phyloP scores from a whole-genome alignment of 1,284 basidiomycete species.

The Volvariella surrecta region DNA sequence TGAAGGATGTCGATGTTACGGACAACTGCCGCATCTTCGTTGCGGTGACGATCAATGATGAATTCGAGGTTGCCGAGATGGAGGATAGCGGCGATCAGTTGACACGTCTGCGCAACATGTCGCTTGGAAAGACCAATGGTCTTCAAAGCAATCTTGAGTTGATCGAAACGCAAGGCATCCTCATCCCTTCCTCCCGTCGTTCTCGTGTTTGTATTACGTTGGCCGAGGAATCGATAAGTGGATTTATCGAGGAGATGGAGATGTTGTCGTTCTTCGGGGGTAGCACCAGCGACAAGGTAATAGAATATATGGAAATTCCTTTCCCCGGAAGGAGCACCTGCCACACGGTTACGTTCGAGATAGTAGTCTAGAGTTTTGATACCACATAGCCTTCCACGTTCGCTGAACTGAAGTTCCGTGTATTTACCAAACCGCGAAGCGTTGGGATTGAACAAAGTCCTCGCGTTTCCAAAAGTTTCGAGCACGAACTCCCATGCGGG shows the following conservation, averaged over 20 bases:
- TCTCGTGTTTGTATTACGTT: conserved; percentile 35
- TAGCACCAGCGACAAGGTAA: conserved; percentile 87
- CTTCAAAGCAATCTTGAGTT: conserved; percentile 92
- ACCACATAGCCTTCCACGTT: conserved; percentile 82
- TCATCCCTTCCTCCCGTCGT: conserved; percentile 48
- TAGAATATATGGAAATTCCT: conserved; percentile 98
- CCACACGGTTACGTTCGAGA: conserved; percentile 83
- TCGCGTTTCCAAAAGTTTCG: conserved; percentile 87
- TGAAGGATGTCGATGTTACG: conserved; percentile 73
- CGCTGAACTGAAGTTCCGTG: conserved; percentile 90
- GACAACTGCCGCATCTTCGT: conserved; percentile 85
- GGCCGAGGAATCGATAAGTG: conserved; percentile 80
- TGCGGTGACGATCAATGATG: conserved; percentile 69
- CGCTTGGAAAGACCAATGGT: conserved; percentile 88
- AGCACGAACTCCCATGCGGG: conserved; percentile 94
- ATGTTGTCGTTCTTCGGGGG: conserved; percentile 80
- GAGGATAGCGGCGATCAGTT: conserved; percentile 89
- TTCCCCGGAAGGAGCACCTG: conserved; percentile 76
- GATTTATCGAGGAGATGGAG: conserved; percentile 76
- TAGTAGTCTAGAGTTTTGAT: conserved; percentile 97
- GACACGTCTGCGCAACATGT: conserved; percentile 90
- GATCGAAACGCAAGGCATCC: conserved; percentile 79
- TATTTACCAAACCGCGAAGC: conserved; percentile 91
- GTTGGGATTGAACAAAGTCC: conserved; percentile 86
- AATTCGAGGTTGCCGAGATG: conserved; percentile 97